Base-by-base conservation (phyloP, 345 rosid genomes). In the Rhizophora apiculata region DNA sequence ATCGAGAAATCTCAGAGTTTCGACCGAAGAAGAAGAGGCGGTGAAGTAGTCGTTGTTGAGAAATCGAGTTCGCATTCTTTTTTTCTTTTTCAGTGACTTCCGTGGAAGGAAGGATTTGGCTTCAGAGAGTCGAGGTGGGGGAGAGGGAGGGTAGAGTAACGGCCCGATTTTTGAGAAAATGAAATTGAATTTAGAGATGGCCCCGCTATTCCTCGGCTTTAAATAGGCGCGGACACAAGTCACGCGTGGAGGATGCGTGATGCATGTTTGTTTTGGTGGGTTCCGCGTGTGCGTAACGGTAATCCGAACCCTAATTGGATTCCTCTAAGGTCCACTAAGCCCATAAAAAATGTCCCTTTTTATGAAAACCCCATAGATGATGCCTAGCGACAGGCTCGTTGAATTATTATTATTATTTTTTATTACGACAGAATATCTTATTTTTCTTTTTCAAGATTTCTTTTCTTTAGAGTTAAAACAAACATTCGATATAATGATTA, bases 41-140 rank as follows among this genome's bases (percentile, higher is more conserved):
- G 72, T 15, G 83, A 89, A 85, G 83, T 79, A 79, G 74, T 89
- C 88, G 59, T 67, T 72, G 69, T 76, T 82, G 74, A 88, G 89
- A 75, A 88, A 91, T 69, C 91, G 92, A 81, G 83, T 83, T 80
- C 94, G 87, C 97, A 91, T 93, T 67, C 6, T 93, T 67, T 31
- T 31, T 31, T 31, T 4, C 6, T 31, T 69, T 24, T 56, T 11
- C 30, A 22, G 31, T 43, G 49, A 43, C 19, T 5, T 15, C 49
- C 4, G 49, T 9, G 5, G 49, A 43, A 43, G 49, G 49, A 15
- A 11, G 16, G 49, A 43, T 43, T 13, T 13, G 19, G 0, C 15
- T 43, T 15, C 49, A 43, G 49, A 11, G 49, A 43, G 4, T 13
- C 15, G 15, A 4, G 49, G 3, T 24, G 24, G 18, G 49, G 8